phyloP scores from a whole-genome alignment of 352 stramenopile genomes.

The Phytophthora pistaciae region DNA sequence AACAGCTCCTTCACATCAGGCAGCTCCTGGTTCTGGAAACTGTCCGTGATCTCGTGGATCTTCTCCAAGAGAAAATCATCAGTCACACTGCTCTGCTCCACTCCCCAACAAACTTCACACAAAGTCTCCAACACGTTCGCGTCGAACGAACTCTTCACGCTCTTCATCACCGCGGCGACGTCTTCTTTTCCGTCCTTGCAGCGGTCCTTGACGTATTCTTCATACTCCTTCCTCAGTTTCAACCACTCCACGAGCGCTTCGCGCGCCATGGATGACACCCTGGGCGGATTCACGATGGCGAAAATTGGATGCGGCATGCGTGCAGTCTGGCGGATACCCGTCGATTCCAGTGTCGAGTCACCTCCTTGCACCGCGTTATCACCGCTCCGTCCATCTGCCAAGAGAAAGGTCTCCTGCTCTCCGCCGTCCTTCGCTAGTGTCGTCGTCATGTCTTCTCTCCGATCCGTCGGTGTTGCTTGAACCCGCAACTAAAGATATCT shows the following conservation, averaged over 20 bases:
- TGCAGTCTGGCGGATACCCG: neutral
- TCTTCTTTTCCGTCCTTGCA: conserved; percentile 27
- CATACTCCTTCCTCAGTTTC: conserved; percentile 23
- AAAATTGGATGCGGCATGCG: conserved; percentile 20
- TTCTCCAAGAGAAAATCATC: conserved; percentile 10
- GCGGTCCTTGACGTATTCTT: conserved; percentile 14
- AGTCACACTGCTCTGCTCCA: conserved; percentile 8
- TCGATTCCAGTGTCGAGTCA: neutral
- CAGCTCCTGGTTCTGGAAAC: conserved; percentile 22
- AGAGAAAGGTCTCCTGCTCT: neutral
- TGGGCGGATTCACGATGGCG: conserved; percentile 11
- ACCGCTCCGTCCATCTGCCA: neutral
- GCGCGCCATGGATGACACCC: conserved; percentile 13
- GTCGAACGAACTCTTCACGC: conserved; percentile 25
- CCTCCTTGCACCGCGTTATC: neutral
- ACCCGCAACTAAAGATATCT: conserved; percentile 27
- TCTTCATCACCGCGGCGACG: conserved; percentile 10
- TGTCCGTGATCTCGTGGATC: conserved; percentile 14
- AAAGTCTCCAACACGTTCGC: conserved; percentile 14
- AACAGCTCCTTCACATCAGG: neutral
- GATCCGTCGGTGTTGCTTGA: conserved; percentile 5
- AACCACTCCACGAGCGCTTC: conserved; percentile 20
- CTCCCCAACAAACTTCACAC: conserved; percentile 20
- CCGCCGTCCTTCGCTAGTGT: neutral
- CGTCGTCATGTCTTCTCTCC: conserved; percentile 8